phyloP scores from a whole-genome alignment of 1,139 yeast genomes.

The Debaryomyces sp. region DNA sequence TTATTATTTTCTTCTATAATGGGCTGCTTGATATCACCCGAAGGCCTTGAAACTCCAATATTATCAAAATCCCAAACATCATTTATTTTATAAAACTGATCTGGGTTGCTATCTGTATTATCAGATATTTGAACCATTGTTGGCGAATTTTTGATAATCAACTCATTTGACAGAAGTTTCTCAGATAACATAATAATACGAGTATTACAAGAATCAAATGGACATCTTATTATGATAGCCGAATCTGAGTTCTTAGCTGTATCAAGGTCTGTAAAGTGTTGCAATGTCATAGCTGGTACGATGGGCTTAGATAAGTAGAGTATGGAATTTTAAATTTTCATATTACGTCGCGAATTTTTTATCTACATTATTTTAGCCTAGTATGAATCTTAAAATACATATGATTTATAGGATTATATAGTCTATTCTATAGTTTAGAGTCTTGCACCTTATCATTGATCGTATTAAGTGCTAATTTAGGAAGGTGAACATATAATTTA shows the following conservation, averaged over 20 bases:
- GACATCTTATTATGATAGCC: slow-evolving; percentile 32
- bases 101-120: slow-evolving; percentile 11
- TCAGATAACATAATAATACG: slow-evolving; percentile 33
- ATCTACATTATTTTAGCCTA: background rate
- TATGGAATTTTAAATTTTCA: background rate
- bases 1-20: slow-evolving; percentile 19
- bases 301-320: background rate
- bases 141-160: slow-evolving; percentile 30
- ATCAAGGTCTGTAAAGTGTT: slow-evolving; percentile 1
- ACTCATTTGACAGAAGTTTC: slow-evolving; percentile 15
- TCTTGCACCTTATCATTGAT: slow-evolving; percentile 11
- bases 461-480: slow-evolving; percentile 35
- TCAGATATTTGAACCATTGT: slow-evolving; percentile 25
- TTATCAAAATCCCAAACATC: slow-evolving; percentile 82
- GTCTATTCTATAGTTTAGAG: slow-evolving; percentile 4
- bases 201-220: slow-evolving; percentile 38
- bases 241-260: background rate
- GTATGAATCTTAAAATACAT: background rate
- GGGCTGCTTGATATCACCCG: slow-evolving; percentile 26
- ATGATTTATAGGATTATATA: background rate
- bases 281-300: slow-evolving; percentile 2
- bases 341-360: background rate
- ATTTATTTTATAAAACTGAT: slow-evolving; percentile 39
- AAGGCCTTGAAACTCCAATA: slow-evolving; percentile 66
- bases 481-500: slow-evolving; percentile 45